Evolutionary conservation across 176 grass and related monocot species (phyloP).

Genomic region (Juncus effusus): DNA sequence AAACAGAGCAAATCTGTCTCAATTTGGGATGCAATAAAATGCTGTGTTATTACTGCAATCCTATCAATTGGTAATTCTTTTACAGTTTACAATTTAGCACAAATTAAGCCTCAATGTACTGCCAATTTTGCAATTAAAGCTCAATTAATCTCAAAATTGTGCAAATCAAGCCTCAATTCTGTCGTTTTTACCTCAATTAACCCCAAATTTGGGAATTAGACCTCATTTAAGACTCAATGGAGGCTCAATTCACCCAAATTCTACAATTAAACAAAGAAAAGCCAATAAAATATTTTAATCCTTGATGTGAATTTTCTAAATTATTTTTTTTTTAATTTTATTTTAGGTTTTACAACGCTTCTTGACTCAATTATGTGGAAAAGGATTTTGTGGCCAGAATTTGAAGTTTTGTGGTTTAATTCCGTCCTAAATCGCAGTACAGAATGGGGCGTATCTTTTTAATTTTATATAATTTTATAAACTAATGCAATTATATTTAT

Average conservation of each 20-base stretch:
- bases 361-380: slow-evolving; percentile 89
- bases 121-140: background rate
- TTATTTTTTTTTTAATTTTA: slow-evolving; percentile 15
- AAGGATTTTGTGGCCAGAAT: slow-evolving; percentile 87
- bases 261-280: background rate
- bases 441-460: slow-evolving; percentile 99
- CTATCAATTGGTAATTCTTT: slow-evolving; percentile 58
- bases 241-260: slow-evolving; percentile 8
- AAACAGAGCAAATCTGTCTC: slow-evolving; percentile 70
- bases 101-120: slow-evolving; percentile 3
- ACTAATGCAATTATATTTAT: background rate
- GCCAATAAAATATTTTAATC: too few relatives aligned
- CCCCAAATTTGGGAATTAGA: slow-evolving; percentile 6
- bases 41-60: slow-evolving; percentile 47
- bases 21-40: slow-evolving; percentile 66
- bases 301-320: slow-evolving; percentile 7
- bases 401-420: slow-evolving; percentile 98
- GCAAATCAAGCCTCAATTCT: background rate
- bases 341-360: slow-evolving; percentile 55
- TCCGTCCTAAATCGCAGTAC: slow-evolving; percentile 86
- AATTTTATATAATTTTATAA: background rate
- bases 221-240: too few relatives aligned
- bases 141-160: too few relatives aligned
- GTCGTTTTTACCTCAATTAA: background rate
- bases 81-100: slow-evolving; percentile 5